These are phyloP conservation scores for Nothophytophthora sp. DNA, from an alignment of 352 stramenopile genomes.

Conservation along the genomic window DNA sequence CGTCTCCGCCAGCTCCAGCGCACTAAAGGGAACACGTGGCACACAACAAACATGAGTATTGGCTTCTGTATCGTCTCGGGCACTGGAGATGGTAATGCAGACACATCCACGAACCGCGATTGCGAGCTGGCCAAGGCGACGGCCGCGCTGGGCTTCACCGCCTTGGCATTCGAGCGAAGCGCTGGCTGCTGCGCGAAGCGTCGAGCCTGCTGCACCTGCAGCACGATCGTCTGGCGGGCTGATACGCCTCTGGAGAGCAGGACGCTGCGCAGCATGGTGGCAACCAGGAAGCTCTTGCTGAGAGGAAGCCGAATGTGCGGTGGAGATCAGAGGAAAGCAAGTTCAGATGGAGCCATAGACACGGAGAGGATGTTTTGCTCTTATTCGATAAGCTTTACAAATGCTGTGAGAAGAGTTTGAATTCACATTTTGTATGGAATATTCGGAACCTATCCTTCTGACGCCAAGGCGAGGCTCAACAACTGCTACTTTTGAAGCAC, in stretches of 20 bases:
- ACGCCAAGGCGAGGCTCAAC: no score
- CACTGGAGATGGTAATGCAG: no score
- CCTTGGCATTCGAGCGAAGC: constrained; percentile 4
- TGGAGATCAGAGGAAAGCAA: no score
- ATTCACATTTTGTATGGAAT: no score
- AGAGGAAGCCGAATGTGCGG: background rate
- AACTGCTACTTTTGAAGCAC: no score
- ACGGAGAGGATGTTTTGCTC: no score
- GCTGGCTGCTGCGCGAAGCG: constrained; percentile 6
- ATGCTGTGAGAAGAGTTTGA: no score
- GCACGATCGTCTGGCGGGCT: background rate
- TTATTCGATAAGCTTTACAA: background rate
- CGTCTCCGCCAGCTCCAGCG: constrained; percentile 2
- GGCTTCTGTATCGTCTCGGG: no score
- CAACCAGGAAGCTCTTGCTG: no score
- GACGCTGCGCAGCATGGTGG: constrained; percentile 13
- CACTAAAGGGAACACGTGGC: constrained; percentile 4
- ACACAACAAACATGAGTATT: constrained; percentile 11
- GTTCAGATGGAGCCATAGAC: no score
- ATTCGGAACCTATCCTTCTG: no score
- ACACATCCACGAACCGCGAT: constrained; percentile 7
- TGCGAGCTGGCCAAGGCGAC: background rate
- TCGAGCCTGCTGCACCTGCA: constrained; percentile 15
- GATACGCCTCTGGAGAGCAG: background rate
- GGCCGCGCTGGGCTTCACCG: background rate